phyloP scores from a whole-genome alignment of 2,329 filamentous ascomycete genomes.

The Cladosporium oxysporum region DNA sequence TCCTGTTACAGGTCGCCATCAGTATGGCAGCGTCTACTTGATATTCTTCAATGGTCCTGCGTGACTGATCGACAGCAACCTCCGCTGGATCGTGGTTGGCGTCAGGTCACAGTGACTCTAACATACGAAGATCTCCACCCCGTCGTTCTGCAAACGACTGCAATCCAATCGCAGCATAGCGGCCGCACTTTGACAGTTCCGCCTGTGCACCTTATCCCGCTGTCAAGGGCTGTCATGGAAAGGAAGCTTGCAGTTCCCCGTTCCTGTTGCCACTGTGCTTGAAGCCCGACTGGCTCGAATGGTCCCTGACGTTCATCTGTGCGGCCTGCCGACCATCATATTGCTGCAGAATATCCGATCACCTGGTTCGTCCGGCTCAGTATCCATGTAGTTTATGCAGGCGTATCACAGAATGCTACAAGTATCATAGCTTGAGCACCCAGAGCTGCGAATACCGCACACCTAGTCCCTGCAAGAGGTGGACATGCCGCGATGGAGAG shows the following conservation, averaged over 20 bases:
- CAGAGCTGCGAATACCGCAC: not conserved
- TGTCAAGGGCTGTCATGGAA: constrained; percentile 19
- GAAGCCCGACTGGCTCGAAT: not conserved
- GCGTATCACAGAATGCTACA: not conserved
- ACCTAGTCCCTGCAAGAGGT: not conserved
- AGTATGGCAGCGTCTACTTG: not conserved
- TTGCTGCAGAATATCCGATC: not conserved
- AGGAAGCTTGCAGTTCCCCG: constrained; percentile 4
- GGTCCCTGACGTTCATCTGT: not conserved
- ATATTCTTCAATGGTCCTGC: not conserved
- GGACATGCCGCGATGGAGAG: not conserved
- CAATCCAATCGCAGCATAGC: not conserved
- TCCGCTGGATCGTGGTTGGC: not conserved
- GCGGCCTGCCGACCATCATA: not conserved
- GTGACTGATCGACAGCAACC: not conserved
- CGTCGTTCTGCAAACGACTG: not conserved
- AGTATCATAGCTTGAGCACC: not conserved
- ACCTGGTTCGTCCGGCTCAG: constrained; percentile 8
- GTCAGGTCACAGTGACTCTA: not conserved
- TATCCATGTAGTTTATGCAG: not conserved
- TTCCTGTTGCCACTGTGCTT: not conserved
- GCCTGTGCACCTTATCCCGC: constrained; percentile 9
- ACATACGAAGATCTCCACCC: not conserved
- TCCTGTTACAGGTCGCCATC: not conserved
- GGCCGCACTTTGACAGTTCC: constrained; percentile 12